Evolutionary conservation across 257 asterid genomes (phyloP).

Genomic region (Solanum dulcamara): DNA sequence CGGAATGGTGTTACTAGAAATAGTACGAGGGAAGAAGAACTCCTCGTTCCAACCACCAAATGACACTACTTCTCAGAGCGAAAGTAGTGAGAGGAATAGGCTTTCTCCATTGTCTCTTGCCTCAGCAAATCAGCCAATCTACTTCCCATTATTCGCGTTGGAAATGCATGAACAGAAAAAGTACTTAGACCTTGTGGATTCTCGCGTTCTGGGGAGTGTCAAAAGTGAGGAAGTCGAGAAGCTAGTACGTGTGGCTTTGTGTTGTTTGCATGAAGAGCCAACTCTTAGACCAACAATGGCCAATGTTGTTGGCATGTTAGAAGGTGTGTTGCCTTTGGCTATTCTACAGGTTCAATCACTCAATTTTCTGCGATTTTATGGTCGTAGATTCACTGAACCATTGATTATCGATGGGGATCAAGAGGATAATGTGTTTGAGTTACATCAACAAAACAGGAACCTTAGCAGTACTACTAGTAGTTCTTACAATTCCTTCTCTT

Average conservation of each 20-base stretch:
- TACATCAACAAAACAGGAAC: conserved; percentile 10
- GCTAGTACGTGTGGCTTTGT: conserved; percentile 49
- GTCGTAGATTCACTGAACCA: conserved; percentile 54
- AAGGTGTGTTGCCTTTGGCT: conserved; percentile 32
- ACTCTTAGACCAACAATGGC: conserved; percentile 55
- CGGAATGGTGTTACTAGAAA: conserved; percentile 67
- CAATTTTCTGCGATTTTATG: conserved; percentile 56
- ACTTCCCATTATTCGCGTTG: conserved; percentile 51
- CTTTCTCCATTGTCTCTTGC: conserved; percentile 1
- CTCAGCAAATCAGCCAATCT: conserved; percentile 10
- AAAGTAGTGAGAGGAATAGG: neutral
- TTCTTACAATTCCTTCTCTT: conserved; percentile 39
- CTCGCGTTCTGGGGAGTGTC: conserved; percentile 34
- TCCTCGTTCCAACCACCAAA: conserved; percentile 26
- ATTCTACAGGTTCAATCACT: conserved; percentile 41
- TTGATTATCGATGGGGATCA: conserved; percentile 14
- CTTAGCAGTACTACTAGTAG: conserved; percentile 12
- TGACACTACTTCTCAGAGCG: conserved; percentile 16
- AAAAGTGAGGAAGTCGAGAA: conserved; percentile 44
- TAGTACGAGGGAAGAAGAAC: conserved; percentile 66
- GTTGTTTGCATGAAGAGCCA: conserved; percentile 79
- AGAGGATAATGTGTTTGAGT: conserved; percentile 12
- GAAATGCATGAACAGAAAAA: conserved; percentile 60
- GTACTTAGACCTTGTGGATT: conserved; percentile 59
- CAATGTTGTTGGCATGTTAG: conserved; percentile 57